Evolutionary conservation across 2,329 filamentous ascomycete species (phyloP).

Genomic region (Neobulgaria alba): DNA sequence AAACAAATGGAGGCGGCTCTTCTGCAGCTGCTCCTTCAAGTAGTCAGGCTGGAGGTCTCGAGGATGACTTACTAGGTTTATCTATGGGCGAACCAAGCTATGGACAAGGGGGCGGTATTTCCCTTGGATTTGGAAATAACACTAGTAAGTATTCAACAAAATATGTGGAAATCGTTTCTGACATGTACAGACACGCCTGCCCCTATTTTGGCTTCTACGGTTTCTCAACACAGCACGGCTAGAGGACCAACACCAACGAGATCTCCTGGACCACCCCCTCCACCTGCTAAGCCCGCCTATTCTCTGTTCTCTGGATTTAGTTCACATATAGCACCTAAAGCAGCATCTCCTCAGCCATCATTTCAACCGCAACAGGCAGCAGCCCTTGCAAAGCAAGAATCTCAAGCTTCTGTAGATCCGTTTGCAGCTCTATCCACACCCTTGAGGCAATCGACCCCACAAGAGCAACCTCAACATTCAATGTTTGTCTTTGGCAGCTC

Average conservation of each 20-base stretch:
- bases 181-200: constrained; percentile 51
- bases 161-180: constrained; percentile 1
- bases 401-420: constrained; percentile 43
- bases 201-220: constrained; percentile 52
- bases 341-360: constrained; percentile 44
- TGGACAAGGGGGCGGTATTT: constrained; percentile 72
- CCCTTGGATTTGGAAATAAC: constrained; percentile 68
- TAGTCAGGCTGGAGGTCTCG: constrained; percentile 53
- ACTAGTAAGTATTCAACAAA: constrained; percentile 43
- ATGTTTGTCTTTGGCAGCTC: constrained; percentile 33
- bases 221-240: constrained; percentile 53
- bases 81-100: constrained; percentile 55
- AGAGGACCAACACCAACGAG: constrained; percentile 37
- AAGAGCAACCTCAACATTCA: constrained; percentile 45
- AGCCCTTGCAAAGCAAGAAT: constrained; percentile 29
- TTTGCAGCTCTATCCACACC: constrained; percentile 42
- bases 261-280: constrained; percentile 21
- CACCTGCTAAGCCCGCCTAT: constrained; percentile 31
- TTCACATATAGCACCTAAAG: constrained; percentile 40
- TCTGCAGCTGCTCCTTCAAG: constrained; percentile 32
- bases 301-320: constrained; percentile 49
- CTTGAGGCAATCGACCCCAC: constrained; percentile 35
- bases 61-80: constrained; percentile 84
- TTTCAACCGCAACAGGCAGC: constrained; percentile 34
- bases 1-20: constrained; percentile 50